These are phyloP conservation scores for Nakazawaea ernobii DNA, from an alignment of 805 yeast genomes.

Conservation along the genomic window DNA sequence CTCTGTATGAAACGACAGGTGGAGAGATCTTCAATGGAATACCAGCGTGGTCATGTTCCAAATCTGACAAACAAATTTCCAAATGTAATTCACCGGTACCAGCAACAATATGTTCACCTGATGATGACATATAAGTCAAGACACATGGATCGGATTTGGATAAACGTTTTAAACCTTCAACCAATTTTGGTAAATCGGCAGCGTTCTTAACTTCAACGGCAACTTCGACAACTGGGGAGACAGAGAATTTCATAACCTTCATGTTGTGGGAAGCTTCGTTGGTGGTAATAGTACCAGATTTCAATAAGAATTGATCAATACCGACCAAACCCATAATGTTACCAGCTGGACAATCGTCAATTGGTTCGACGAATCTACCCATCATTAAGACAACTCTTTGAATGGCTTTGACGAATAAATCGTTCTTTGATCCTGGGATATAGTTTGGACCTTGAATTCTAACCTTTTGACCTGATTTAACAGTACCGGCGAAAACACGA, in stretches of 20 bases:
- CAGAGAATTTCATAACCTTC: constrained; percentile 99
- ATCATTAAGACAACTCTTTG: constrained; percentile 99
- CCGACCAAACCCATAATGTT: constrained; percentile 99
- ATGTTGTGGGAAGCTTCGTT: constrained; percentile 96
- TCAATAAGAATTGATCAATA: constrained; percentile 98
- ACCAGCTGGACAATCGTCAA: constrained; percentile 99
- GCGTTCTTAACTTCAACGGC: constrained; percentile 99
- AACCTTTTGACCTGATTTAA: constrained; percentile 97
- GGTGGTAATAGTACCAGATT: constrained; percentile 99
- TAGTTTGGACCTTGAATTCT: constrained; percentile 99
- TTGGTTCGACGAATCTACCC: constrained; percentile 98
- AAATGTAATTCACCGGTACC: constrained; percentile 99
- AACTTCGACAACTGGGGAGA: constrained; percentile 98
- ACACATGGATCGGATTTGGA: constrained; percentile 99
- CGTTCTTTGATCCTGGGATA: constrained; percentile 97
- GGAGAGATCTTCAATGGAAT: constrained; percentile 96
- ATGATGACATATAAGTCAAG: constrained; percentile 74
- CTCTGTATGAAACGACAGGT: constrained; percentile 98
- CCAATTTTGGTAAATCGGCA: constrained; percentile 97
- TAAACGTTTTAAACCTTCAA: constrained; percentile 99
- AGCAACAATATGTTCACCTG: constrained; percentile 99
- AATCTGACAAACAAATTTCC: constrained; percentile 94
- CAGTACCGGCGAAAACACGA: constrained; percentile 99
- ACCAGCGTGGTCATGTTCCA: constrained; percentile 99
- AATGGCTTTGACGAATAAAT: constrained; percentile 91